Conservation (phyloP, 139 green algal genomes). For the Tetraselmis striata region DNA sequence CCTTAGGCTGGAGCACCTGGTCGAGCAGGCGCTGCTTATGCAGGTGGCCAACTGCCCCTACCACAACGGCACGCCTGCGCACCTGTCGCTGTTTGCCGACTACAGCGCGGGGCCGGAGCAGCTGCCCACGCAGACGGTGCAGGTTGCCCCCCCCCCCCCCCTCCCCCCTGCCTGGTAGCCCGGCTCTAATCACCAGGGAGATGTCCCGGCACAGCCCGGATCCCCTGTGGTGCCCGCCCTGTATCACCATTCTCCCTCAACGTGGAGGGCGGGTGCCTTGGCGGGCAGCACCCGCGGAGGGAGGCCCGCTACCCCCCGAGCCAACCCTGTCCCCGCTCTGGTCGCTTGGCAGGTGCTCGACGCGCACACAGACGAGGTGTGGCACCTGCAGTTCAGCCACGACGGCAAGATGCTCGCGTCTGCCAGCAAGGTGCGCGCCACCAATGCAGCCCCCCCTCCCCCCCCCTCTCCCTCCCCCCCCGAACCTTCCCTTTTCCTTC, state of each 20-base stretch:
- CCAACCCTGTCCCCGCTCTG: no score
- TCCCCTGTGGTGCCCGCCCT: no score
- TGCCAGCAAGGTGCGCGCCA: slow-evolving; percentile 49
- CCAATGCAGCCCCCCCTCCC: not conserved
- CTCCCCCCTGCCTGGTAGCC: no score
- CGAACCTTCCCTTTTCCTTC: not conserved
- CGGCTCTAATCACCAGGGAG: no score
- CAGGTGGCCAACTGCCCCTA: slow-evolving; percentile 58
- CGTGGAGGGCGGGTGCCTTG: no score
- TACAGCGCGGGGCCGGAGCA: slow-evolving; percentile 64
- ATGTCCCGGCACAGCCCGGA: no score
- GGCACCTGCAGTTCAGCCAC: slow-evolving; percentile 84
- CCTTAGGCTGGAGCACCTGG: slow-evolving; percentile 51
- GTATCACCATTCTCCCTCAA: no score
- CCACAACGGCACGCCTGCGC: slow-evolving; percentile 45
- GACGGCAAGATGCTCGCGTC: slow-evolving; percentile 66
- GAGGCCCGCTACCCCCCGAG: no score
- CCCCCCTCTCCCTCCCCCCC: no score
- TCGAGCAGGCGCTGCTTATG: slow-evolving; percentile 63
- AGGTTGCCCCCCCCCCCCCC: slow-evolving; percentile 48
- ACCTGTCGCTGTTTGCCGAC: slow-evolving; percentile 59
- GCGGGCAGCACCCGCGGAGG: no score
- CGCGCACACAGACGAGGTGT: slow-evolving; percentile 85
- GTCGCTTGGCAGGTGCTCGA: slow-evolving; percentile 66
- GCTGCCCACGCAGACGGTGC: slow-evolving; percentile 53